phyloP scores from a whole-genome alignment of 495 filamentous ascomycete species.

The Apiosordaria backusii region DNA sequence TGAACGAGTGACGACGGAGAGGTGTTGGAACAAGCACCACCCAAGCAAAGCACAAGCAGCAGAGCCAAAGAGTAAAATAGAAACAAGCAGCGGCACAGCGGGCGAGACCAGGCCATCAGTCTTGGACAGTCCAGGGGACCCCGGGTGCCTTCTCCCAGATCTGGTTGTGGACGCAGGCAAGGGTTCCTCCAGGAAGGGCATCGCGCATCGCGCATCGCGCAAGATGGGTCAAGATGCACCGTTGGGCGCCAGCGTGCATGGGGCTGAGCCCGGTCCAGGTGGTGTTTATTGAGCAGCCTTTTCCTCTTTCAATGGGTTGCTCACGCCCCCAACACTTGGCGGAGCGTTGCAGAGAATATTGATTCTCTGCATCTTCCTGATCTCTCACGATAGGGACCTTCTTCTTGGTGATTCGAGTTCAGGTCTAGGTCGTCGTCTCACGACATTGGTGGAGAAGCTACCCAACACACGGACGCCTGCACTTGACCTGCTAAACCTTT shows the following conservation, averaged over 20 bases:
- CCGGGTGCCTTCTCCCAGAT: neutral
- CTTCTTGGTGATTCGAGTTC: neutral
- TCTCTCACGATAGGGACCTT: neutral
- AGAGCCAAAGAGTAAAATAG: slow-evolving; percentile 18
- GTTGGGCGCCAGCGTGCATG: neutral
- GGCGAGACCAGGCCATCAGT: slow-evolving; percentile 19
- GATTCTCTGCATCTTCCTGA: neutral
- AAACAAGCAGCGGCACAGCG: slow-evolving; percentile 13
- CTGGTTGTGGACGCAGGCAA: neutral
- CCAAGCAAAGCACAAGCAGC: neutral
- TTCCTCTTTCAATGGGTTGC: slow-evolving; percentile 3
- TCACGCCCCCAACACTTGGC: slow-evolving; percentile 3
- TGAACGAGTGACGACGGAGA: neutral
- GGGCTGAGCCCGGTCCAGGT: slow-evolving; percentile 4
- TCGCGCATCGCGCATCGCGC: slow-evolving; percentile 1
- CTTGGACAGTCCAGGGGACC: slow-evolving; percentile 9
- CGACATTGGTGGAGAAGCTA: no score
- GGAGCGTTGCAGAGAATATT: neutral
- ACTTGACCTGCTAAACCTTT: neutral
- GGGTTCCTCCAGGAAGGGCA: neutral
- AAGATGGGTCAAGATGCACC: neutral
- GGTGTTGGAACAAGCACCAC: neutral
- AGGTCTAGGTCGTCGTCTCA: no score
- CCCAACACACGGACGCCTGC: neutral
- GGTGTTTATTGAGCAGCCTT: slow-evolving; percentile 5